These are phyloP conservation scores for Candida ascalaphidarum DNA, from an alignment of 805 yeast genomes.

Conservation along the genomic window DNA sequence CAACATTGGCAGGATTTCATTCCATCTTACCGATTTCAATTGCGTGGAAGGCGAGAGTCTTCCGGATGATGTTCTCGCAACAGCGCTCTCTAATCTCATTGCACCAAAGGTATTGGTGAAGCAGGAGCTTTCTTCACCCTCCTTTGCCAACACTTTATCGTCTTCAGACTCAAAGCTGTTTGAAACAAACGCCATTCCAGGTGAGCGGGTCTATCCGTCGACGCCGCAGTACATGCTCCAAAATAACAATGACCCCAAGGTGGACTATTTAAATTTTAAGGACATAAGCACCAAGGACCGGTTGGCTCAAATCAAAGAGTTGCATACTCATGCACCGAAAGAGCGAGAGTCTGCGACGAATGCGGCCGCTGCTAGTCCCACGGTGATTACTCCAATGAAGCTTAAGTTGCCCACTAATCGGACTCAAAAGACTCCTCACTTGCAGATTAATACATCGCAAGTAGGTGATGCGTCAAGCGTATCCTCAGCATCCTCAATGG, in stretches of 20 bases:
- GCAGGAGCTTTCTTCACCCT: constrained; percentile 25
- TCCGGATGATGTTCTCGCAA: constrained; percentile 38
- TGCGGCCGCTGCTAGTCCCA: neutral
- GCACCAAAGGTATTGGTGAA: constrained; percentile 26
- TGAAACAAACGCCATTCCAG: constrained; percentile 33
- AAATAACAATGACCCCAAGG: constrained; percentile 25
- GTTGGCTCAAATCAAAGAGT: neutral
- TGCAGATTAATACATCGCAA: too few relatives aligned
- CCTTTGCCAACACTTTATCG: constrained; percentile 38
- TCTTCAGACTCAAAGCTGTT: constrained; percentile 50
- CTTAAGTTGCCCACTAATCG: neutral
- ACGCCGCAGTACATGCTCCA: constrained; percentile 65
- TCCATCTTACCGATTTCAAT: constrained; percentile 65
- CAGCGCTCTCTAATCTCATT: constrained; percentile 21
- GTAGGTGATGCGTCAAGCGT: too few relatives aligned
- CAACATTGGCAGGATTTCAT: constrained; percentile 21
- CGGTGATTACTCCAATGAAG: neutral
- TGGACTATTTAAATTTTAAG: constrained; percentile 54
- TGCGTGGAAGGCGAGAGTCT: constrained; percentile 49
- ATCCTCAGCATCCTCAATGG: too few relatives aligned
- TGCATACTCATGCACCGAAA: neutral
- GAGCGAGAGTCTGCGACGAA: neutral
- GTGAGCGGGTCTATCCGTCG: constrained; percentile 41
- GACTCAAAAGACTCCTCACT: too few relatives aligned
- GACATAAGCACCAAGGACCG: constrained; percentile 11